phyloP scores from a whole-genome alignment of 75 land plant genomes.

The Pinus albicaulis region DNA sequence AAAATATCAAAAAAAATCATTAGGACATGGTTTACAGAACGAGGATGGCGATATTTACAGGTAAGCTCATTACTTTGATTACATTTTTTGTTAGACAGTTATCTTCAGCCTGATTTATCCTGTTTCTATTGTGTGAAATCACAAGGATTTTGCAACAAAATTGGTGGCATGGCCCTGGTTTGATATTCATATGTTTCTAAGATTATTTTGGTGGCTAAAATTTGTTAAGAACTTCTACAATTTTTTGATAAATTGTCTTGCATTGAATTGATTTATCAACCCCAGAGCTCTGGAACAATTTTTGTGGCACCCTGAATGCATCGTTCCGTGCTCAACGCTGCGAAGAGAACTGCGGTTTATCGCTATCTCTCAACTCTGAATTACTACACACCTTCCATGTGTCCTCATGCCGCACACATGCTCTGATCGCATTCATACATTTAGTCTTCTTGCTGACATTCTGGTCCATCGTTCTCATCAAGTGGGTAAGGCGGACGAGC shows the following conservation, averaged over 20 bases:
- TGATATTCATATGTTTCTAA: neutral
- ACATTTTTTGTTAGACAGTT: no score
- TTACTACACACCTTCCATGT: neutral
- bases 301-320: conserved; percentile 12
- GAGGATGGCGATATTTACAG: no score
- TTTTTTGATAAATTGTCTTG: neutral
- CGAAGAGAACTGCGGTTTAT: neutral
- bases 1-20: no score
- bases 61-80: no score
- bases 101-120: no score
- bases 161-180: no score
- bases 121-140: no score
- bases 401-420: neutral
- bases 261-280: no score
- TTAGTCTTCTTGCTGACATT: no score
- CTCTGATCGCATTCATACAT: neutral
- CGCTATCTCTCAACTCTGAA: neutral
- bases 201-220: neutral
- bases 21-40: no score
- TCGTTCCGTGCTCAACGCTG: neutral
- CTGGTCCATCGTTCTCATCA: no score
- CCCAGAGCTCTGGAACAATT: neutral
- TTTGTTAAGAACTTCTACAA: neutral
- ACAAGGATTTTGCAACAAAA: no score
- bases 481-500: neutral